Evolutionary conservation across 495 filamentous ascomycete species (phyloP).

Genomic region (Filosporella fistucella): DNA sequence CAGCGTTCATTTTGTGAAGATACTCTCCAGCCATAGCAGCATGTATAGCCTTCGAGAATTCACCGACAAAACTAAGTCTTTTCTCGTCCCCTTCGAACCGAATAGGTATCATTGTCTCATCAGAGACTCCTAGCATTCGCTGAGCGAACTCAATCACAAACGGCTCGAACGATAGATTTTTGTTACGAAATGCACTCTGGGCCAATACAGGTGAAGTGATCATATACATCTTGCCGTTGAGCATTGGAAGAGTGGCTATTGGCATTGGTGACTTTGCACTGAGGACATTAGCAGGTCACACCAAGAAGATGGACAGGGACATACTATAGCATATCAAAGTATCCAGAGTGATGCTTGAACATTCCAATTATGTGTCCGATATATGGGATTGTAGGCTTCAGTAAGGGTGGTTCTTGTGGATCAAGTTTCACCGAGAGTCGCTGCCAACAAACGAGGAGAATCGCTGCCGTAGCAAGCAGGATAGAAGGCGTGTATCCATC

Average conservation of each 20-base stretch:
- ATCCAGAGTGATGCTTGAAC: slow-evolving; percentile 19
- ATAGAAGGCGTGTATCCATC: slow-evolving; percentile 11
- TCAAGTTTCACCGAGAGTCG: slow-evolving; percentile 4
- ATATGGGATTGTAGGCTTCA: slow-evolving; percentile 25
- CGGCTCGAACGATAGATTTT: slow-evolving; percentile 9
- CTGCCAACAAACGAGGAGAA: slow-evolving; percentile 6
- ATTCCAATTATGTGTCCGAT: slow-evolving; percentile 28
- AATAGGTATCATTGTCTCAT: slow-evolving; percentile 2
- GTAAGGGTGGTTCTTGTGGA: slow-evolving; percentile 25
- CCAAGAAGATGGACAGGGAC: background rate
- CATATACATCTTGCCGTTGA: slow-evolving; percentile 11
- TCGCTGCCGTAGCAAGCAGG: background rate
- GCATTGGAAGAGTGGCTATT: slow-evolving; percentile 12
- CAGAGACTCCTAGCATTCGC: slow-evolving; percentile 1
- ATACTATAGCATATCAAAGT: slow-evolving; percentile 14
- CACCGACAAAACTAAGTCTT: background rate
- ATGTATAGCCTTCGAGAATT: background rate
- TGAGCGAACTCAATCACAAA: slow-evolving; percentile 9
- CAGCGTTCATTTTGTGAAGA: slow-evolving; percentile 7
- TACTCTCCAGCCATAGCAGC: background rate
- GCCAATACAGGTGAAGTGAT: slow-evolving; percentile 23
- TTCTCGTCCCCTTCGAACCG: background rate
- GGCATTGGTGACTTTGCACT: slow-evolving; percentile 5
- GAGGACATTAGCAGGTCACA: background rate
- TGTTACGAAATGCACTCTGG: slow-evolving; percentile 12